Conservation (phyloP, 2,329 filamentous ascomycete genomes). For the Hysterium pulicare region DNA sequence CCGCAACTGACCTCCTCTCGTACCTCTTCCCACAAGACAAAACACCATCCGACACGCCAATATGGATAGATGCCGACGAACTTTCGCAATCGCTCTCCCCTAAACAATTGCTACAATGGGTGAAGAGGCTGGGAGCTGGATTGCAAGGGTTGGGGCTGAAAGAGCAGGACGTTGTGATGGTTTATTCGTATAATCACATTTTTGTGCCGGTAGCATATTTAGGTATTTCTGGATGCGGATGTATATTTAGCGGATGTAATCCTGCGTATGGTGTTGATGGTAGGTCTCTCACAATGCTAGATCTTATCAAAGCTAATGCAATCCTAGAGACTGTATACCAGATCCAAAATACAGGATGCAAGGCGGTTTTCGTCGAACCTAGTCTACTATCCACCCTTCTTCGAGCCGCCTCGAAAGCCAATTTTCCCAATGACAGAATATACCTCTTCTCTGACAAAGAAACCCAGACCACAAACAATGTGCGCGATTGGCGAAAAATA, state of each 20-base stretch:
- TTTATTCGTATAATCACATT: constrained; percentile 55
- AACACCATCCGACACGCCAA: constrained; percentile 42
- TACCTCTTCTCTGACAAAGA: constrained; percentile 49
- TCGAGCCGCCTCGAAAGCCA: constrained; percentile 41
- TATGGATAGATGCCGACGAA: constrained; percentile 54
- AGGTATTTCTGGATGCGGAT: constrained; percentile 52
- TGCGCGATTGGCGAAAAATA: constrained; percentile 44
- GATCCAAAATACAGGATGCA: constrained; percentile 51
- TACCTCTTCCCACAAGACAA: constrained; percentile 35
- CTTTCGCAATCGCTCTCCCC: constrained; percentile 46
- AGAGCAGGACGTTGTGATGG: constrained; percentile 52
- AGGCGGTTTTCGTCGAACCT: constrained; percentile 50
- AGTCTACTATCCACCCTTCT: constrained; percentile 43
- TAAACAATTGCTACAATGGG: constrained; percentile 48
- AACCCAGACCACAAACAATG: constrained; percentile 25
- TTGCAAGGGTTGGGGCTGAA: constrained; percentile 46
- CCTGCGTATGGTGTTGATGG: constrained; percentile 50
- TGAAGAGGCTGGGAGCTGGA: constrained; percentile 50
- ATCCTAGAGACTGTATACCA: constrained; percentile 50
- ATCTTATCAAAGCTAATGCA: constrained; percentile 1
- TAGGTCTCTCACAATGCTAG: constrained; percentile 18
- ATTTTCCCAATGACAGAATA: constrained; percentile 42
- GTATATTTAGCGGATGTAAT: constrained; percentile 56
- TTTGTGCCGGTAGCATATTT: constrained; percentile 55
- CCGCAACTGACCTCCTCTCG: constrained; percentile 42